Conservation (phyloP, 768 basidiomycete species). For the Kwoniella botswanensis region DNA sequence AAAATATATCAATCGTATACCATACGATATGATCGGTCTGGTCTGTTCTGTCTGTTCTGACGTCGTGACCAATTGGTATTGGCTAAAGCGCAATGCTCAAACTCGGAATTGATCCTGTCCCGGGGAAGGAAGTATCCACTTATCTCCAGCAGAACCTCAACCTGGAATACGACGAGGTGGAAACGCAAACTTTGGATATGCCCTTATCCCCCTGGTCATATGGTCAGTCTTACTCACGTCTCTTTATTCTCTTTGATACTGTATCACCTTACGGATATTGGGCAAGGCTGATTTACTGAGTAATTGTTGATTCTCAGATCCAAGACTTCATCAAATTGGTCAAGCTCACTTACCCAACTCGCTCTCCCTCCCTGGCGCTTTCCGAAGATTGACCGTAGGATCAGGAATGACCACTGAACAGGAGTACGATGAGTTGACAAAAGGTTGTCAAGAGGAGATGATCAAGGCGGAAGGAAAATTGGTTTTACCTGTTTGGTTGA, state of each 20-base stretch:
- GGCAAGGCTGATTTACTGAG: background rate
- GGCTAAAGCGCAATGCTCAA: conserved; percentile 1
- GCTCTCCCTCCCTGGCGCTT: background rate
- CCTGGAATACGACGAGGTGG: background rate
- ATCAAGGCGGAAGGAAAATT: conserved; percentile 4
- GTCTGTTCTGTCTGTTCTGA: too few relatives aligned
- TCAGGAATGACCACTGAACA: background rate
- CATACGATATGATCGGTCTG: background rate
- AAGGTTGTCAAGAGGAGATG: background rate
- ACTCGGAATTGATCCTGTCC: conserved; percentile 13
- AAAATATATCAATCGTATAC: background rate
- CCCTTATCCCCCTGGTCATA: conserved; percentile 15
- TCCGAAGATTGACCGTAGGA: background rate
- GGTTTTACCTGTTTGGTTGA: conserved; percentile 5
- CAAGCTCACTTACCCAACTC: conserved; percentile 1
- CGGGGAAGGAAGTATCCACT: conserved; percentile 2
- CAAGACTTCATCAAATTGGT: background rate
- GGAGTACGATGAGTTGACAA: background rate
- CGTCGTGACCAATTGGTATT: too few relatives aligned
- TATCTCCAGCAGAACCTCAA: conserved; percentile 1
- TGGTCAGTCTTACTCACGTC: background rate
- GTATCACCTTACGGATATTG: background rate
- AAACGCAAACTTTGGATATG: background rate
- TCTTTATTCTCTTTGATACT: background rate
- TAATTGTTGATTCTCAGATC: background rate